Conservation (phyloP, 768 basidiomycete genomes). For the Amanita phalloides region DNA sequence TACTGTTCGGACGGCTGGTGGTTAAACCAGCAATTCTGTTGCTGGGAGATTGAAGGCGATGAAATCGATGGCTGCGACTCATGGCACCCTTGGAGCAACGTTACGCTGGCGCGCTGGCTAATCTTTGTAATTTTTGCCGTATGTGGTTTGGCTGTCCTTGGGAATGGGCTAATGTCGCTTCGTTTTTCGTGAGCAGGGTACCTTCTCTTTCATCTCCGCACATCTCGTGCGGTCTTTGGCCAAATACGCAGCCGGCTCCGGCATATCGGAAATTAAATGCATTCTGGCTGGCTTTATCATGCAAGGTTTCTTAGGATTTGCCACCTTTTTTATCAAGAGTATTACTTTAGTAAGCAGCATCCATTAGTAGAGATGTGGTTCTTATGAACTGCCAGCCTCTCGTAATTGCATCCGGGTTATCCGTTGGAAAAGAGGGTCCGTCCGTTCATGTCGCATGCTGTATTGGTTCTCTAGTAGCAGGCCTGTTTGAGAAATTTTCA, state of each 20-base stretch:
- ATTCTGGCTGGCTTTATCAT: constrained; percentile 96
- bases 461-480: constrained; percentile 83
- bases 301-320: constrained; percentile 86
- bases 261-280: constrained; percentile 98
- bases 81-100: constrained; percentile 85
- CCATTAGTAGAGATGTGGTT: not conserved
- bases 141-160: constrained; percentile 19
- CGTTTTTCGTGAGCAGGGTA: constrained; percentile 33
- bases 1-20: constrained; percentile 98
- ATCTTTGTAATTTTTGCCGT: constrained; percentile 89
- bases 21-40: constrained; percentile 97
- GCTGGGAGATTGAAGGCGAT: constrained; percentile 87
- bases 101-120: constrained; percentile 64
- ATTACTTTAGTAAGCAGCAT: constrained; percentile 66
- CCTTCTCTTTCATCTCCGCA: constrained; percentile 80
- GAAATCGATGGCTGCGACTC: constrained; percentile 77
- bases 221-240: constrained; percentile 84
- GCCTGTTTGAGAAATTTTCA: constrained; percentile 71
- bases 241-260: constrained; percentile 94
- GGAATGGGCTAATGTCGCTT: not conserved
- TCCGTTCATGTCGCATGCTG: constrained; percentile 97
- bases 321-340: constrained; percentile 90
- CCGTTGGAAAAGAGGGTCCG: constrained; percentile 97
- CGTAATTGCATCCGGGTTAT: constrained; percentile 92
- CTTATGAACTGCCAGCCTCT: constrained; percentile 53